These are phyloP conservation scores for Fagopyrum homotropicum DNA, from an alignment of 148 eudicot species.

Conservation along the genomic window DNA sequence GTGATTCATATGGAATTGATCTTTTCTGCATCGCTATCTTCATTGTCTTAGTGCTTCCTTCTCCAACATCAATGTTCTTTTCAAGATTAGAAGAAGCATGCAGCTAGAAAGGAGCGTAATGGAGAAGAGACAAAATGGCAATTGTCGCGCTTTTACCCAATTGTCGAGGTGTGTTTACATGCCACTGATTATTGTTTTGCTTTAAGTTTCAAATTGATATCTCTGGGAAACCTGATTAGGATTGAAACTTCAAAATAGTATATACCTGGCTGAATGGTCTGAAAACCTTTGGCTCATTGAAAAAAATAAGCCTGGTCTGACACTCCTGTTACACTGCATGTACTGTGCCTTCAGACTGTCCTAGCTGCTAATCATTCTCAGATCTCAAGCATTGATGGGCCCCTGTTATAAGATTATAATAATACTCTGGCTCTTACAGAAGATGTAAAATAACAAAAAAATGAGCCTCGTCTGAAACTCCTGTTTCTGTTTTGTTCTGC, in stretches of 20 bases:
- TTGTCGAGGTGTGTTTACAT: constrained; percentile 60
- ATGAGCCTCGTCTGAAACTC: too few relatives aligned
- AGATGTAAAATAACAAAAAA: too few relatives aligned
- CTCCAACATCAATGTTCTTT: constrained; percentile 9
- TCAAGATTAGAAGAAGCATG: constrained; percentile 62
- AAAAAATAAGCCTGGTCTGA: neutral
- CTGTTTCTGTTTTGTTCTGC: neutral
- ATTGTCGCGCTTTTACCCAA: constrained; percentile 86
- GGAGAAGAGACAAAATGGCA: constrained; percentile 83
- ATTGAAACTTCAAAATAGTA: neutral
- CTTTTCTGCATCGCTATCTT: constrained; percentile 5
- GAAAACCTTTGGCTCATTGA: neutral
- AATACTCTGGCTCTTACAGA: too few relatives aligned
- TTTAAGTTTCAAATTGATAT: neutral
- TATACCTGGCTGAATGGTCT: constrained; percentile 1
- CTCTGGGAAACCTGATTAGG: neutral
- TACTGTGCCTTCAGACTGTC: neutral
- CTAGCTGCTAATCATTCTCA: too few relatives aligned
- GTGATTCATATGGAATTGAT: neutral
- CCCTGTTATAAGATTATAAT: too few relatives aligned
- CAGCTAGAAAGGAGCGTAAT: constrained; percentile 74
- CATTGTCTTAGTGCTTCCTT: constrained; percentile 3
- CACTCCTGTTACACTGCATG: neutral
- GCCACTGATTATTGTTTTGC: neutral
- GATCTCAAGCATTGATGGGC: too few relatives aligned